A percentile compares a stretch with the other conserved stretches of the same genome.
These are phyloP conservation scores for Amanita pseudoporphyria DNA, from an alignment of 768 basidiomycete genomes.

Conservation along the genomic window DNA sequence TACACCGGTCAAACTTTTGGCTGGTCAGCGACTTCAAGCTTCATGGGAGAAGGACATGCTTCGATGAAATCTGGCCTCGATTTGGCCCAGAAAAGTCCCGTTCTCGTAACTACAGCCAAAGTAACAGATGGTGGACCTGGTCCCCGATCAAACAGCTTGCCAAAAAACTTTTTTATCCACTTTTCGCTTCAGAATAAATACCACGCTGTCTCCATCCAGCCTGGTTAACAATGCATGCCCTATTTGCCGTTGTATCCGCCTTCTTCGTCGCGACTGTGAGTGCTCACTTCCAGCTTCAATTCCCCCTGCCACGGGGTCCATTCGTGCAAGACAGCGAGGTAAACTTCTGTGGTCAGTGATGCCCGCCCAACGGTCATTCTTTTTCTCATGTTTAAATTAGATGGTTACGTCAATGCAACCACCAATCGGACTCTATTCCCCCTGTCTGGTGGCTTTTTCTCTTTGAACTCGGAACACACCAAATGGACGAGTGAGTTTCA, in stretches of 20 bases:
- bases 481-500: constrained; percentile 44
- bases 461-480: constrained; percentile 57
- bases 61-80: too few relatives aligned
- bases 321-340: constrained; percentile 50
- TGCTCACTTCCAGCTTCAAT: constrained; percentile 72
- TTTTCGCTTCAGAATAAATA: neutral
- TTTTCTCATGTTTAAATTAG: constrained; percentile 22
- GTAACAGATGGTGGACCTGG: too few relatives aligned
- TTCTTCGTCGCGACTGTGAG: constrained; percentile 30
- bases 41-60: too few relatives aligned
- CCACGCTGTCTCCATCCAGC: neutral
- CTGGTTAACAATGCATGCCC: neutral
- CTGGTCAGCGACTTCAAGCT: too few relatives aligned
- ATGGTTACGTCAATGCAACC: constrained; percentile 46
- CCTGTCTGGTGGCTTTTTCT: constrained; percentile 48
- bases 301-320: constrained; percentile 56
- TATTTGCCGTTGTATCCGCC: constrained; percentile 5
- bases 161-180: constrained; percentile 8
- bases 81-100: too few relatives aligned
- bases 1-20: too few relatives aligned
- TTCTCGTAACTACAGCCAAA: too few relatives aligned
- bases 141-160: neutral
- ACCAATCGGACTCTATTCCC: constrained; percentile 61
- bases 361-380: too few relatives aligned
- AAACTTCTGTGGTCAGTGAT: constrained; percentile 52